Conservation (phyloP, 176 grass and related monocot genomes). For the Melocanna baccifera region DNA sequence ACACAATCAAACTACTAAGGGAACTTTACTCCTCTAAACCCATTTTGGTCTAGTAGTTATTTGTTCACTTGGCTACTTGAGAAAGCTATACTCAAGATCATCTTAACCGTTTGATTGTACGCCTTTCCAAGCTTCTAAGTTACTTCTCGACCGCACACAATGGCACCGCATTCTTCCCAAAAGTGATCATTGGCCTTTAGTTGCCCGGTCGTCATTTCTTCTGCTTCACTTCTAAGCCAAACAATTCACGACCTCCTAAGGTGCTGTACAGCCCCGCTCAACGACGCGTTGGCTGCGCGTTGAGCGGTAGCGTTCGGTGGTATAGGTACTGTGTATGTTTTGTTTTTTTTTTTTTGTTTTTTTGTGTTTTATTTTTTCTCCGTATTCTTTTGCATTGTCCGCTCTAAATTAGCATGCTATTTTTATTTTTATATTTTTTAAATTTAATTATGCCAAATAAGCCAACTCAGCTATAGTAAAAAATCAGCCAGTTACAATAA, state of each 20-base stretch:
- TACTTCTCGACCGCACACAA: not conserved
- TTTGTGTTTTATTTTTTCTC: too few relatives aligned
- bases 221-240: not conserved
- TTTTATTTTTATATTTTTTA: too few relatives aligned
- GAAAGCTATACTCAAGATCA: not conserved
- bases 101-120: not conserved
- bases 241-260: not conserved
- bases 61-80: not conserved
- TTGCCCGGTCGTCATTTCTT: not conserved
- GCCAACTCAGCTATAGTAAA: too few relatives aligned
- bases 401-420: too few relatives aligned
- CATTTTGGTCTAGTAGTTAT: not conserved
- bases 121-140: not conserved
- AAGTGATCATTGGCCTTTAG: not conserved
- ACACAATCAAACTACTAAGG: not conserved
- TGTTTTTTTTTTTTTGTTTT: too few relatives aligned
- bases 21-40: not conserved
- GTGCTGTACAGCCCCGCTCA: too few relatives aligned
- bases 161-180: not conserved
- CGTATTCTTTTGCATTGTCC: too few relatives aligned
- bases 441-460: too few relatives aligned
- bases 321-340: too few relatives aligned
- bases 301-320: too few relatives aligned
- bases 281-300: too few relatives aligned
- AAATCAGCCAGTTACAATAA: too few relatives aligned